Evolutionary conservation across 2,329 filamentous ascomycete genomes (phyloP), one percentile per base, ranked within the genome.

Genomic region (Shiraia bambusicola): DNA sequence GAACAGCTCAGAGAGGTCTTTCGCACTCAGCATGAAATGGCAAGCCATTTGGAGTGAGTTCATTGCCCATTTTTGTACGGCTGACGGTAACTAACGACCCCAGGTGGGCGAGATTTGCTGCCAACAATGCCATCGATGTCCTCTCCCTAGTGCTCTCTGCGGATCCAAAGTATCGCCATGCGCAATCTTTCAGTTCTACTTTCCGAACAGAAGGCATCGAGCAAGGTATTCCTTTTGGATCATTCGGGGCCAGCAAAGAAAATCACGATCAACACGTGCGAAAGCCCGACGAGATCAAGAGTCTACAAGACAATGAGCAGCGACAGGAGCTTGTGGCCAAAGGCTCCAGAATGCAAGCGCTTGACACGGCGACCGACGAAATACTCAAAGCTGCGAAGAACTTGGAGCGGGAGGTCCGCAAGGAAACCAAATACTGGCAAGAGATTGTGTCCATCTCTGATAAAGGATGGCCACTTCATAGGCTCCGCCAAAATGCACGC

Each of bases 341-440:
- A 17, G 91, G 90, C 25, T 92, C 88, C 80, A 85, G 88, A 38
- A 74, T 93, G 49, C 82, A 91, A 58, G 85, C 84, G 32, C 81
- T 95, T 52, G 83, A 87, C 56, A 79, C 81, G 25, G 84, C 87
- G 3, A 83, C 88, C 1, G 84, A 88, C 55, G 83, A 84, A 26
- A 79, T 95, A 15, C 72, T 89, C 11, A 78, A 82, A 8, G 85
- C 90, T 4, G 86, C 87, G 0, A 76, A 78, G 17, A 79, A 88
- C 28, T 71, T 98, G 10, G 81, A 88, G 55, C 80, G 79, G 9
- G 91, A 95, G 65, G 86, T 94, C 25, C 77, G 80, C 8, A 81
- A 82, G 22, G 93, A 98, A 72, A 84, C 84, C 2, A 84, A 79
- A 56, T 98, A 95, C 67, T 98, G 93, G 93, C 80, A 86, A 40